Base-by-base conservation (phyloP, 2,329 filamentous ascomycete genomes). In the Penicillium glabrum region DNA sequence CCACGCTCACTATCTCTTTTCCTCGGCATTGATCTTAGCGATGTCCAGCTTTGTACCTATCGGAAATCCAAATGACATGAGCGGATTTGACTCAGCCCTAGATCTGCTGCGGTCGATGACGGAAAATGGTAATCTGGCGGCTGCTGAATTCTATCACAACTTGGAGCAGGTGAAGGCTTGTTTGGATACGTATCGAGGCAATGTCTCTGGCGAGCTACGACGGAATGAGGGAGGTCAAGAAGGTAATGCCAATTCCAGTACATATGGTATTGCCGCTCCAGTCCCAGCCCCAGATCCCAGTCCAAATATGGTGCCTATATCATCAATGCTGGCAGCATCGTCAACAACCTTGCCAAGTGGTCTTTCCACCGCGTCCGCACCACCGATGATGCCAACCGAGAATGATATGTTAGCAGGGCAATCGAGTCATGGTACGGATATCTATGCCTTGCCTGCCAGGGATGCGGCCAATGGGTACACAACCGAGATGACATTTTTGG, bases 1-100 rank as follows among this genome's bases (percentile, higher is more conserved):
- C 57, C 72, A 76, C 57, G 71, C 73, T 0, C 73, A 75, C 58
- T 75, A 75, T 41, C 70, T 76, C 24, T 76, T 76, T 54, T 74
- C 73, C 19, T 70, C 72, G 0, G 71, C 73, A 1, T 58, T 74
- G 0, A 70, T 74, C n/a, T 62, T 76, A 7, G 72, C 70, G 46
- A 72, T 75, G 64, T 74, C 72, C 24, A 70, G 64, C 52, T 71
- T 74, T 47, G 66, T 72, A 2, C 68, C 70, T 1, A 68, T 72
- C 41, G 71, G 69, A 5, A 71, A 61, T 33, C 64, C 69, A 1
- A 62, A 61, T 13, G 71, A 74, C 47, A 60, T 71, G 51, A 62
- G 61, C 1, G 62, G 66, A 1, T 74, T 74, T 51, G 71, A 73
- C 56, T 70, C 68, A 0, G 69, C 69, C 2, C 59, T 72, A 2